A percentile compares a stretch with the other conserved stretches of the same genome.
Evolutionary conservation across 352 stramenopile species (phyloP).

Genomic region (Blastocystis sp.): DNA sequence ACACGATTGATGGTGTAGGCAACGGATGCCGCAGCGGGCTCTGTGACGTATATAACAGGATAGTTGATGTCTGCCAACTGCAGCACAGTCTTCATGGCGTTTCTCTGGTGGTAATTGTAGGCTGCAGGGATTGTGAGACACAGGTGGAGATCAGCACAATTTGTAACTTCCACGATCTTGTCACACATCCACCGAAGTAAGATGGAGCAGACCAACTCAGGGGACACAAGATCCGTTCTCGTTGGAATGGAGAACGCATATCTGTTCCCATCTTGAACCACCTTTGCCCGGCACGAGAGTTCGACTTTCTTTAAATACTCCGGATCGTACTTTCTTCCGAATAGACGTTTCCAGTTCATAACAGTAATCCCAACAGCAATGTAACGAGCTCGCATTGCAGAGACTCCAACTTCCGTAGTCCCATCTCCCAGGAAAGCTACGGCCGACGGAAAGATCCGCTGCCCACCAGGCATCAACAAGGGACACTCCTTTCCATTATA

Average conservation of each 20-base stretch:
- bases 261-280: background rate
- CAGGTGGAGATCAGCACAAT: background rate
- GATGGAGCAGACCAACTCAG: background rate
- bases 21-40: slow-evolving; percentile 91
- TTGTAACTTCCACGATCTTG: background rate
- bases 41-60: slow-evolving; percentile 69
- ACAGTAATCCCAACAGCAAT: background rate
- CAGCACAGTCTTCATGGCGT: background rate
- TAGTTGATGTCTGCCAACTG: background rate
- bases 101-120: background rate
- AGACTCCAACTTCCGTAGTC: background rate
- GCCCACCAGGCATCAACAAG: background rate
- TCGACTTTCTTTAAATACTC: background rate
- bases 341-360: slow-evolving; percentile 7
- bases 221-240: background rate
- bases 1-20: slow-evolving; percentile 93
- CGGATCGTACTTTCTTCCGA: background rate
- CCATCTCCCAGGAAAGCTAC: background rate
- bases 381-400: background rate
- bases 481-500: background rate
- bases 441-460: background rate
- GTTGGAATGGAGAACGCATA: background rate
- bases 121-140: background rate
- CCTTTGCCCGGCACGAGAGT: background rate
- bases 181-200: background rate